These are phyloP conservation scores for Straminergon stramineum DNA, from an alignment of 225 moss, liverwort and hornwort genomes.

Conservation along the genomic window DNA sequence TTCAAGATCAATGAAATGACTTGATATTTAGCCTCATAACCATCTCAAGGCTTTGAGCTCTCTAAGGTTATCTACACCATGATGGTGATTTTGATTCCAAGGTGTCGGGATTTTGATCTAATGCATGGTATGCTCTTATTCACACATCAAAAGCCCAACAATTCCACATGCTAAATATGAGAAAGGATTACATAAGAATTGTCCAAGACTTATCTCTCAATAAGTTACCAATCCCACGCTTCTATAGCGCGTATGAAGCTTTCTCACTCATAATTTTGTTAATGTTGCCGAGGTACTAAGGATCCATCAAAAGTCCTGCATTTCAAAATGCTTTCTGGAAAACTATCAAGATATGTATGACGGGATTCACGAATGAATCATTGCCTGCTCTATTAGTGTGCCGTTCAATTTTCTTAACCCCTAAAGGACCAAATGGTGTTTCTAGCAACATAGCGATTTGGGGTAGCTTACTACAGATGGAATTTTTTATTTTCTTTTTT, in stretches of 20 bases:
- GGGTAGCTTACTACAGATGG: no score
- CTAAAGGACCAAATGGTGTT: no score
- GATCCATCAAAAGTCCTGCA: background rate
- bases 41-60: background rate
- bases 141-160: background rate
- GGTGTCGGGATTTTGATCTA: background rate
- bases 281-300: background rate
- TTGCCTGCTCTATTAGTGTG: conserved; percentile 12
- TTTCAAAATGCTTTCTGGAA: background rate
- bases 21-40: background rate
- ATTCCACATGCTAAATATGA: background rate
- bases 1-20: background rate
- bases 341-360: background rate
- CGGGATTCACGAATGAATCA: conserved; percentile 11
- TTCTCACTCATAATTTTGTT: background rate
- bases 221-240: background rate
- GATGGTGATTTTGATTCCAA: background rate
- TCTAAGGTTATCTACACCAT: background rate
- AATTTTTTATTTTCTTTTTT: no score
- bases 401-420: conserved; percentile 7
- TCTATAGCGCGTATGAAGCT: background rate
- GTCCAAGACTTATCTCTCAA: background rate
- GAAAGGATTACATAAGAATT: background rate
- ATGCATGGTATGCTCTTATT: background rate
- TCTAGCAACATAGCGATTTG: no score